Conservation (phyloP, 345 rosid genomes). For the Brassica rapa region DNA sequence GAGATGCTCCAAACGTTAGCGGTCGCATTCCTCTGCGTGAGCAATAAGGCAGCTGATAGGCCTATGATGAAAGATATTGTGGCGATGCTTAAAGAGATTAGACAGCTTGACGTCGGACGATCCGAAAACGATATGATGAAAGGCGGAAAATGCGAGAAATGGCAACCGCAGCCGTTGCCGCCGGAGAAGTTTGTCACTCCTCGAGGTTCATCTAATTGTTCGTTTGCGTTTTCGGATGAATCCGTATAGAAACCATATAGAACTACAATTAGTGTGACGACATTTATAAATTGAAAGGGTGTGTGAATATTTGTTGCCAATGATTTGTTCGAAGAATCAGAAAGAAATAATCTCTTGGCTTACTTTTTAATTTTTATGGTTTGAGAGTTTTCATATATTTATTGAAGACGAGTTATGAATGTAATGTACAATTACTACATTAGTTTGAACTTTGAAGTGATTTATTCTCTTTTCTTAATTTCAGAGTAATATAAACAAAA, state of each 20-base stretch:
- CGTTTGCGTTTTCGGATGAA: conserved; percentile 75
- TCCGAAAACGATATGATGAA: conserved; percentile 51
- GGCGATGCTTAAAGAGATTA: conserved; percentile 90
- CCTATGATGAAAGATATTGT: conserved; percentile 88
- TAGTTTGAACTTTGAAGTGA: conserved; percentile 40
- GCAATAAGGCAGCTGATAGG: conserved; percentile 59
- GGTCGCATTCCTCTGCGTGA: conserved; percentile 77
- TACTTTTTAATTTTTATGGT: conserved; percentile 9
- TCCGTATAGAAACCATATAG: conserved; percentile 42
- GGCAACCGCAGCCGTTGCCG: conserved; percentile 41
- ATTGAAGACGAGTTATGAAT: conserved; percentile 23
- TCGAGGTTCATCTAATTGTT: conserved; percentile 74
- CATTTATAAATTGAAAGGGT: neutral
- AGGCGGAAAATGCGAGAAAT: conserved; percentile 31
- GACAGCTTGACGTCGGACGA: conserved; percentile 50
- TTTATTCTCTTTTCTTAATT: conserved; percentile 12
- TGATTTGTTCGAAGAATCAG: conserved; percentile 31
- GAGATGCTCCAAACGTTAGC: conserved; percentile 93
- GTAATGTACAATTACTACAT: conserved; percentile 33
- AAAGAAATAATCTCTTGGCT: conserved; percentile 9
- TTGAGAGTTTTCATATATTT: conserved; percentile 24
- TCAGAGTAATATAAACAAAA: neutral
- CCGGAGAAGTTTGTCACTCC: conserved; percentile 53
- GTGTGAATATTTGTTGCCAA: conserved; percentile 36
- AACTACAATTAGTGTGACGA: conserved; percentile 21